phyloP scores from a whole-genome alignment of 164 flowering plant species.

The Annona squamosa region DNA sequence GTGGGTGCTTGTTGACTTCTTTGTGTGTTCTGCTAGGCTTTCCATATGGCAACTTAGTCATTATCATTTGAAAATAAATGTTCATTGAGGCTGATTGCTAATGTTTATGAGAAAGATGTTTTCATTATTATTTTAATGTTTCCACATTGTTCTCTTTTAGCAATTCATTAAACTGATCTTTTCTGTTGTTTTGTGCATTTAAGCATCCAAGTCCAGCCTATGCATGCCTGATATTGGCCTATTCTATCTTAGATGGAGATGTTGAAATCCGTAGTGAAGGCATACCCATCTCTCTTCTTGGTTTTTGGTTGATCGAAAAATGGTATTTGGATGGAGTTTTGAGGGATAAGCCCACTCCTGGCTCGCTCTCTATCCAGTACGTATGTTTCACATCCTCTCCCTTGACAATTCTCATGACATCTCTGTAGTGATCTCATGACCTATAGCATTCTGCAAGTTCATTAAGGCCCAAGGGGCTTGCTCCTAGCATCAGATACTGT shows the following conservation, averaged over 20 bases:
- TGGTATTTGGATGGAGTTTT: conserved; percentile 19
- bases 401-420: conserved; percentile 24
- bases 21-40: too few species aligned
- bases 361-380: conserved; percentile 29
- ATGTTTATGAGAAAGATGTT: too few species aligned
- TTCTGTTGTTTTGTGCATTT: not conserved
- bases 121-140: too few species aligned
- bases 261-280: not conserved
- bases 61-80: too few species aligned
- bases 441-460: conserved; percentile 19
- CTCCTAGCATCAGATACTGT: conserved; percentile 14
- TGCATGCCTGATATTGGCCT: not conserved
- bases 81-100: too few species aligned
- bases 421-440: conserved; percentile 24
- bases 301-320: conserved; percentile 9
- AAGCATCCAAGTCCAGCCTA: not conserved
- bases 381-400: conserved; percentile 15
- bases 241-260: not conserved
- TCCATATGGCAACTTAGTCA: too few species aligned
- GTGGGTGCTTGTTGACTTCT: too few species aligned
- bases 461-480: conserved; percentile 13
- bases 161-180: not conserved
- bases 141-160: too few species aligned
- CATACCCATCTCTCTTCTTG: conserved; percentile 20
- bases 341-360: conserved; percentile 23